phyloP scores from a whole-genome alignment of 1,284 basidiomycete genomes.

The Cryptococcus maquisensis region DNA sequence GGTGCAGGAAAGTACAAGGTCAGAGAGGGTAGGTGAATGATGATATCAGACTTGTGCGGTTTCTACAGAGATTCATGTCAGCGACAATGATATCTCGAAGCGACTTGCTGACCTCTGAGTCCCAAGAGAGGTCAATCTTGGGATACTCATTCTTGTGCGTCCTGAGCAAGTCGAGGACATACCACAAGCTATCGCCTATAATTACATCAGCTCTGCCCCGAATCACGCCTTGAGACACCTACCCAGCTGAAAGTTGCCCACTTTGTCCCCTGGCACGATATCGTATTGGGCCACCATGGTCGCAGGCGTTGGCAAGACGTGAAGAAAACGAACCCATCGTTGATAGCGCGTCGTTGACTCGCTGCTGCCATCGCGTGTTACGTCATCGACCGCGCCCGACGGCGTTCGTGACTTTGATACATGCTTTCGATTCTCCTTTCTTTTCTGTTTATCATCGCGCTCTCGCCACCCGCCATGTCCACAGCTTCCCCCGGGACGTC shows the following conservation, averaged over 20 bases:
- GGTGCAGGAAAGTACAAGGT: constrained; percentile 46
- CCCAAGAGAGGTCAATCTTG: constrained; percentile 77
- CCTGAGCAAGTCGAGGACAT: constrained; percentile 64
- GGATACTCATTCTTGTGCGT: constrained; percentile 57
- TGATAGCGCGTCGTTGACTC: no score
- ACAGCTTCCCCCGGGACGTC: not conserved
- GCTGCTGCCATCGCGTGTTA: no score
- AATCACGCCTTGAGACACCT: not conserved
- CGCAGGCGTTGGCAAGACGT: not conserved
- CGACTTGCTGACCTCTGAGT: constrained; percentile 57
- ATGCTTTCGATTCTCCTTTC: no score
- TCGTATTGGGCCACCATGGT: constrained; percentile 57
- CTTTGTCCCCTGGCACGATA: constrained; percentile 67
- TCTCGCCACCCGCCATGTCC: no score
- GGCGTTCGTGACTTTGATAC: no score
- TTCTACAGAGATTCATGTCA: constrained; percentile 14
- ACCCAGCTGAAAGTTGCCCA: constrained; percentile 76
- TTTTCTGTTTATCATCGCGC: no score
- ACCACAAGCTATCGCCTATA: constrained; percentile 74
- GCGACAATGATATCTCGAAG: not conserved
- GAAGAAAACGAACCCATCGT: not conserved
- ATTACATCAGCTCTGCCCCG: not conserved
- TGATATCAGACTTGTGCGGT: constrained; percentile 63
- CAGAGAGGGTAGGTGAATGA: constrained; percentile 58
- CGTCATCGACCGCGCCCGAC: no score